These are phyloP conservation scores for Cyclotella baltica DNA, from an alignment of 108 stramenopile genomes.

Conservation along the genomic window DNA sequence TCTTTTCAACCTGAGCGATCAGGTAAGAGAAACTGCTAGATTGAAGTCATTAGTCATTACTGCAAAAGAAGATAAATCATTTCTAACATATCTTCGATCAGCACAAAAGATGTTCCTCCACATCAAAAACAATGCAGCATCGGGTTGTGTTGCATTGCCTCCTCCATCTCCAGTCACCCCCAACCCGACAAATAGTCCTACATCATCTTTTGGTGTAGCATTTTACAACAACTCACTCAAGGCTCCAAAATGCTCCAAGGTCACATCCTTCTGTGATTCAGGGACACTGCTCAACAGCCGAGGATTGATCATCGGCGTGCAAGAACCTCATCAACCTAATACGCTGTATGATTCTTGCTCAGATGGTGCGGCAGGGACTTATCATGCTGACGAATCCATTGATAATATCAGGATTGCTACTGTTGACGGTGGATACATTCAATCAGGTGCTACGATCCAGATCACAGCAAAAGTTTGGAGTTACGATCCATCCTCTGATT, in stretches of 20 bases:
- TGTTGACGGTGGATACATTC: not conserved
- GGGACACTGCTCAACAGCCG: conserved; percentile 24
- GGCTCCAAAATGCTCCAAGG: conserved; percentile 19
- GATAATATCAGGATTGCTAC: conserved; percentile 14
- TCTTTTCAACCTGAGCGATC: conserved; percentile 10
- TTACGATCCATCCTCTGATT: conserved; percentile 13
- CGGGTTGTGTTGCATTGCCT: not conserved
- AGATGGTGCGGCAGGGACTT: conserved; percentile 19
- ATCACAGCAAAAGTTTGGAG: conserved; percentile 19
- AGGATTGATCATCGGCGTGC: not conserved
- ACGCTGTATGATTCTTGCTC: conserved; percentile 29
- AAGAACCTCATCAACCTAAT: conserved; percentile 5
- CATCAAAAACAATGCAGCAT: not conserved
- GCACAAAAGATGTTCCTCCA: conserved; percentile 19
- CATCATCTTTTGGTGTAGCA: not conserved
- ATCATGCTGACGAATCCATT: conserved; percentile 33
- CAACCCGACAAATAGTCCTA: not conserved
- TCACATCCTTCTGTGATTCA: not conserved
- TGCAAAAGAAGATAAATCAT: too few species aligned
- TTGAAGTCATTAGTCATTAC: too few species aligned
- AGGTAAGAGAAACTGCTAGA: too few species aligned
- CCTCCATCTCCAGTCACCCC: not conserved
- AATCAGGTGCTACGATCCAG: conserved; percentile 13
- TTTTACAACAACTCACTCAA: conserved; percentile 1
- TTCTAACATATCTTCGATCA: too few species aligned